These are phyloP conservation scores for Microsporum ferrugineum DNA, from an alignment of 2,329 filamentous ascomycete genomes.

Conservation along the genomic window DNA sequence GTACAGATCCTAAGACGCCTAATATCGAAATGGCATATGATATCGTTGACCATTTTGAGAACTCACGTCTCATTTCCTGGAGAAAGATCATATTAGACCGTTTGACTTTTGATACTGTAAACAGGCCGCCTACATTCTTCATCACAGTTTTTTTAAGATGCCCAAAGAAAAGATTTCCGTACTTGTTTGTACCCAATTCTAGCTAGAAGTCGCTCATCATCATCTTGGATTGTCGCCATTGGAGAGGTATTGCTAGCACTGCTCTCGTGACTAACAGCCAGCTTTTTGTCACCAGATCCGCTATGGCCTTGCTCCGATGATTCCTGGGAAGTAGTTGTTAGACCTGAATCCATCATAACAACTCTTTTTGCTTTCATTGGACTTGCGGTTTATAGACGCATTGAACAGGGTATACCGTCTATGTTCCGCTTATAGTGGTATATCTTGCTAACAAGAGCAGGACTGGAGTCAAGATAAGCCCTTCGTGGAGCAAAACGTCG, in stretches of 20 bases:
- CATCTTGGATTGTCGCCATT: conserved; percentile 40
- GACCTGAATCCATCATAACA: conserved; percentile 1
- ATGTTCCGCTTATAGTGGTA: background rate
- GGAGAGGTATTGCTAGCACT: conserved; percentile 8
- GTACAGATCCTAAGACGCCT: conserved; percentile 54
- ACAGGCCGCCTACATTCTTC: background rate
- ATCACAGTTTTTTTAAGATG: background rate
- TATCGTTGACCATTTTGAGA: conserved; percentile 55
- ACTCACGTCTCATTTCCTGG: conserved; percentile 51
- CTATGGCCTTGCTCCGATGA: background rate
- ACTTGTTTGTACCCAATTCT: conserved; percentile 55
- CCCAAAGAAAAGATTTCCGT: conserved; percentile 13
- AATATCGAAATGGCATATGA: conserved; percentile 57
- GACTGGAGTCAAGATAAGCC: background rate
- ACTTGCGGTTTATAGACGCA: background rate
- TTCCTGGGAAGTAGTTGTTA: conserved; percentile 10
- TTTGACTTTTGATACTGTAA: background rate
- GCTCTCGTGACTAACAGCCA: background rate
- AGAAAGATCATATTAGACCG: background rate
- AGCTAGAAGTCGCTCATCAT: conserved; percentile 49
- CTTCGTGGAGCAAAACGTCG: background rate
- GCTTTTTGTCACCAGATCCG: conserved; percentile 5
- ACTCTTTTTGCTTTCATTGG: background rate
- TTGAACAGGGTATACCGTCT: background rate
- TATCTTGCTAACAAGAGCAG: background rate